Conservation (phyloP, 805 yeast species). For the Kuraishia hungarica region DNA sequence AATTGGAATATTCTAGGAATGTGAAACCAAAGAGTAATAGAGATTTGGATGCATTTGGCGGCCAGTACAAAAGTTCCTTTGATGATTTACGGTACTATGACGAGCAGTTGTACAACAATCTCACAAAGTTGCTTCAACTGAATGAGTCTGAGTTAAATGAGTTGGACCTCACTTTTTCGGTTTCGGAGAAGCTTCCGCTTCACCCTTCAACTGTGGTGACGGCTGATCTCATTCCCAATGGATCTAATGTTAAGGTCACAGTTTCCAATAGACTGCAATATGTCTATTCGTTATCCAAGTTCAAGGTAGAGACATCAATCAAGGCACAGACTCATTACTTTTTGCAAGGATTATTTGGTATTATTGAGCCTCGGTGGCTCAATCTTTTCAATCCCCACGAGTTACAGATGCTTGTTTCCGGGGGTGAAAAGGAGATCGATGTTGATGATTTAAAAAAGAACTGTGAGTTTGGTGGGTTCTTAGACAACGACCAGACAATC, state of each 20-base stretch:
- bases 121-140: conserved; percentile 55
- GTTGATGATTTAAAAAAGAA: conserved; percentile 58
- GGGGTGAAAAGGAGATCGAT: conserved; percentile 64
- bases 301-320: conserved; percentile 59
- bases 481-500: conserved; percentile 49
- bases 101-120: conserved; percentile 50
- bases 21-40: conserved; percentile 1
- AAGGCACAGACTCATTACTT: conserved; percentile 53
- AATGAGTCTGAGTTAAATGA: conserved; percentile 44
- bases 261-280: conserved; percentile 59
- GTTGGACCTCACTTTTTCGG: conserved; percentile 60
- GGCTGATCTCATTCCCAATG: conserved; percentile 56
- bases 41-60: conserved; percentile 6
- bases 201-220: conserved; percentile 20
- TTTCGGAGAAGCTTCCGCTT: conserved; percentile 30
- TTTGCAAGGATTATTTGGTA: conserved; percentile 59
- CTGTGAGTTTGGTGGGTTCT: conserved; percentile 60
- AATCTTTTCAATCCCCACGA: conserved; percentile 80
- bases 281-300: conserved; percentile 69
- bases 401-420: conserved; percentile 76
- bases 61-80: conserved; percentile 47
- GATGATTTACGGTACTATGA: conserved; percentile 77
- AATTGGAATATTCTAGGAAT: neutral
- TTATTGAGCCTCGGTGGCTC: conserved; percentile 71
- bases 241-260: conserved; percentile 48